Conservation (phyloP, 495 filamentous ascomycete species). For the Aspergillus bertholletiae region DNA sequence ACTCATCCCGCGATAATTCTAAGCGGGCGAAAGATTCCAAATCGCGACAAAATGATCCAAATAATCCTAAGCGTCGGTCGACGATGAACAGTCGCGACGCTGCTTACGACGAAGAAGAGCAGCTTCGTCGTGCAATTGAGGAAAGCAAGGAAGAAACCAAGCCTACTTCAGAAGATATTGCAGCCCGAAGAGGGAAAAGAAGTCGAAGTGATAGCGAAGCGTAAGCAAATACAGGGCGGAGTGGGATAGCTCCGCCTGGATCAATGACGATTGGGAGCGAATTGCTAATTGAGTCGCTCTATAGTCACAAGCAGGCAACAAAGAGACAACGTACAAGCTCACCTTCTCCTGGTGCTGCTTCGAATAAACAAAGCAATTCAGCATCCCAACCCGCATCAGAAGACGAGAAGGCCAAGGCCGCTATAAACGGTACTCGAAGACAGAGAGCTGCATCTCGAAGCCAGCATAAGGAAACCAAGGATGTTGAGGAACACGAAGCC, state of each 20-base stretch:
- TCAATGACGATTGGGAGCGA: not conserved
- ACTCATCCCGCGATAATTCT: constrained; percentile 41
- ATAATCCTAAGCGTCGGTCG: constrained; percentile 72
- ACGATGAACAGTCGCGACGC: constrained; percentile 98
- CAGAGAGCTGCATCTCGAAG: constrained; percentile 62
- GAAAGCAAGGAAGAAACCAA: constrained; percentile 77
- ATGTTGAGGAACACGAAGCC: constrained; percentile 60
- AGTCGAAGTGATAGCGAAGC: constrained; percentile 90
- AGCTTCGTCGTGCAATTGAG: constrained; percentile 83
- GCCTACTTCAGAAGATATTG: constrained; percentile 43
- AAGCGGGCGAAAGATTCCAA: constrained; percentile 47
- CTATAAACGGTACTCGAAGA: constrained; percentile 57
- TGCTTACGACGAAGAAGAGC: constrained; percentile 92
- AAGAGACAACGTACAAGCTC: constrained; percentile 75
- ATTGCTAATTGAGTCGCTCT: constrained; percentile 16
- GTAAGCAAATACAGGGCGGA: constrained; percentile 51
- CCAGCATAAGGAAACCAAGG: constrained; percentile 70
- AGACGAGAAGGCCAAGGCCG: constrained; percentile 53
- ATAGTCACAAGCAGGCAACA: constrained; percentile 51
- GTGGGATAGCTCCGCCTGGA: constrained; percentile 2
- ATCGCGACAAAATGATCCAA: constrained; percentile 42
- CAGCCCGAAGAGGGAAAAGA: constrained; percentile 67
- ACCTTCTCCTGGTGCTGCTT: constrained; percentile 57
- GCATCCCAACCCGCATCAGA: constrained; percentile 63
- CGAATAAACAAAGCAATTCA: constrained; percentile 40